Conservation (phyloP, 192 early-diverging fungal genomes). For the Backusella mclennaniae region DNA sequence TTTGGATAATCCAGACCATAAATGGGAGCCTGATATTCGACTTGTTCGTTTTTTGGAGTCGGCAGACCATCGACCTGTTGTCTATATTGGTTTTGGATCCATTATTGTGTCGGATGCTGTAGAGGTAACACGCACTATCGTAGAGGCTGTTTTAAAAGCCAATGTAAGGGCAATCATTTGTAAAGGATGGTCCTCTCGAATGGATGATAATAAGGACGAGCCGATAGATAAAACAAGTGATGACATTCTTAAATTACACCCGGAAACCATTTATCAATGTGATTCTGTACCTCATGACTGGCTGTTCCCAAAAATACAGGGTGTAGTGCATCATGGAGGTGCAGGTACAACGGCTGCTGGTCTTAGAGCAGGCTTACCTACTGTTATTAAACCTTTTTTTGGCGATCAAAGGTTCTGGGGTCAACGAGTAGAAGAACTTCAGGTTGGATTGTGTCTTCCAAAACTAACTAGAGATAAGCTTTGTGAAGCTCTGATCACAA, state of each 20-base stretch:
- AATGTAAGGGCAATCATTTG: slow-evolving; percentile 66
- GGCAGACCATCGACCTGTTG: slow-evolving; percentile 37
- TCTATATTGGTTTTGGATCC: slow-evolving; percentile 81
- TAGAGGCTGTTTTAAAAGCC: slow-evolving; percentile 61
- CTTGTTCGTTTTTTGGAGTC: slow-evolving; percentile 54
- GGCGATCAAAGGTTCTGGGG: slow-evolving; percentile 72
- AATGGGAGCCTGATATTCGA: slow-evolving; percentile 54
- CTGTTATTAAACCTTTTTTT: slow-evolving; percentile 71
- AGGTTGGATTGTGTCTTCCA: slow-evolving; percentile 56
- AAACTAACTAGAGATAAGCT: slow-evolving; percentile 56
- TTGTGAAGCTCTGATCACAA: slow-evolving; percentile 39
- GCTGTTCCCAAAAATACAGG: slow-evolving; percentile 63
- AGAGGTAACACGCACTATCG: slow-evolving; percentile 55
- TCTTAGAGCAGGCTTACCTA: slow-evolving; percentile 65
- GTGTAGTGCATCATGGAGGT: slow-evolving; percentile 78
- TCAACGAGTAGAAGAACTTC: slow-evolving; percentile 56
- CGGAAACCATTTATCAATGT: slow-evolving; percentile 52
- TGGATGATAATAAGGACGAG: slow-evolving; percentile 23
- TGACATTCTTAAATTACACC: slow-evolving; percentile 35
- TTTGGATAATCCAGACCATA: slow-evolving; percentile 56
- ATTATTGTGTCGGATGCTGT: slow-evolving; percentile 72
- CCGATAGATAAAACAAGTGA: neutral
- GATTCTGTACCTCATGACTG: slow-evolving; percentile 75
- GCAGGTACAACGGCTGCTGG: slow-evolving; percentile 77
- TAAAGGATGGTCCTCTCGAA: slow-evolving; percentile 68